These are phyloP conservation scores for Dillenia suffruticosa DNA, from an alignment of 164 flowering plant species.

Conservation along the genomic window DNA sequence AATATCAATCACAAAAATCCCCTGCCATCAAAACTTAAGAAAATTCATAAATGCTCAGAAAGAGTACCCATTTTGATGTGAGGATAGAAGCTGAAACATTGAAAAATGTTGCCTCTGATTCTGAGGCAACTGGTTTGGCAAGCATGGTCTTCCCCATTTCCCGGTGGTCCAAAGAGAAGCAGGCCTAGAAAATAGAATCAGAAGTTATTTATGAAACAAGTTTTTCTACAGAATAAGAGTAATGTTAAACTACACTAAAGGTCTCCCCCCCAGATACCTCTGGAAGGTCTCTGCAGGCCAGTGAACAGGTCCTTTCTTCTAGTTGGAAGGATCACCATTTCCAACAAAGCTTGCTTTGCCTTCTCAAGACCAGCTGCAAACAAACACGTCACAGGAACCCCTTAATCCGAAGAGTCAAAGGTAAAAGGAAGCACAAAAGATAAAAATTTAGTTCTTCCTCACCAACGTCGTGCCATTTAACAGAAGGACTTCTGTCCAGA, in stretches of 20 bases:
- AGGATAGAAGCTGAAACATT: constrained; percentile 94
- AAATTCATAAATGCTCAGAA: background rate
- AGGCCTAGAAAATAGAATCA: constrained; percentile 50
- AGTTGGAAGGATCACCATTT: constrained; percentile 97
- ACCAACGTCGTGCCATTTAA: constrained; percentile 99
- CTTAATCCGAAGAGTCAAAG: background rate
- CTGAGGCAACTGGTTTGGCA: constrained; percentile 99
- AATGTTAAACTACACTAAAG: background rate
- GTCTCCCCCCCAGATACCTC: constrained; percentile 39
- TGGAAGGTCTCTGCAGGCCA: constrained; percentile 90
- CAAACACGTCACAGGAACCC: background rate
- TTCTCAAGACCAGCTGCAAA: constrained; percentile 90
- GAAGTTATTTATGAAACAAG: background rate
- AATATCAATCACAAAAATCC: background rate
- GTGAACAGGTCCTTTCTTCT: constrained; percentile 93
- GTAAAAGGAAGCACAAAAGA: background rate
- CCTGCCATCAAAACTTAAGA: background rate
- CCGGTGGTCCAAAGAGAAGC: constrained; percentile 99
- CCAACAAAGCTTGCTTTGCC: constrained; percentile 90
- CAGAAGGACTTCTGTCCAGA: constrained; percentile 93
- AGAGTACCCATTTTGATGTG: constrained; percentile 91
- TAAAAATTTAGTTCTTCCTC: constrained; percentile 15
- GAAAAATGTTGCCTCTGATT: constrained; percentile 94
- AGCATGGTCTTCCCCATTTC: constrained; percentile 98
- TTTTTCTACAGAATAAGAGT: background rate